These are phyloP conservation scores for Puccinellia tenuiflora DNA, from an alignment of 176 grass and related monocot genomes.

Conservation along the genomic window DNA sequence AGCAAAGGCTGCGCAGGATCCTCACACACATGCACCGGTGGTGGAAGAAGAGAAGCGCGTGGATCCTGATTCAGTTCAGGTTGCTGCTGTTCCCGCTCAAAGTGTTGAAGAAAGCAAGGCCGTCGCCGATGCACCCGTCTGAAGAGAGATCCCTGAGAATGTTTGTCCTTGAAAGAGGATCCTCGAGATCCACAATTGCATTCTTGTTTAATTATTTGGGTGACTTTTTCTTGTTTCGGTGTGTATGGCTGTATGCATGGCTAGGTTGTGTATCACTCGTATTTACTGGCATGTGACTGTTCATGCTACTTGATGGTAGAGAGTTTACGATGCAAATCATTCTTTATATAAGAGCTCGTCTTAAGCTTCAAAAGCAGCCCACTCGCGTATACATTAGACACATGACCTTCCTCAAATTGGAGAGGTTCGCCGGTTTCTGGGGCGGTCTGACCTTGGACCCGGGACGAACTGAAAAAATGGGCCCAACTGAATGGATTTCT, in stretches of 20 bases:
- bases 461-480: too few relatives aligned
- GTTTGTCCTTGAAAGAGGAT: neutral
- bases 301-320: neutral
- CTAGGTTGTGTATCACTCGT: neutral
- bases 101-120: neutral
- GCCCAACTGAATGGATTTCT: too few relatives aligned
- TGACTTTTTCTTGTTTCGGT: neutral
- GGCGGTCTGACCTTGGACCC: too few relatives aligned
- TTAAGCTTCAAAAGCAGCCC: too few relatives aligned
- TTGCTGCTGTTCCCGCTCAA: neutral
- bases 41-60: conserved; percentile 27
- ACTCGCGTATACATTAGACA: too few relatives aligned
- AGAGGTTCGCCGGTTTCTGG: too few relatives aligned
- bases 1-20: neutral
- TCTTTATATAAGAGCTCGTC: neutral
- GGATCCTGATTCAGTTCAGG: conserved; percentile 23
- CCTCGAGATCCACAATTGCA: neutral
- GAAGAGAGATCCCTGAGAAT: neutral
- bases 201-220: neutral
- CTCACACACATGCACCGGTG: neutral
- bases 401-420: too few relatives aligned
- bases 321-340: neutral
- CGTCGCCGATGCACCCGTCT: neutral
- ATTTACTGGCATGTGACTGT: neutral
- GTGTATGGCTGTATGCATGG: neutral